These are phyloP conservation scores for Sphenostylis stenocarpa DNA, from an alignment of 306 rosid species.

Conservation along the genomic window DNA sequence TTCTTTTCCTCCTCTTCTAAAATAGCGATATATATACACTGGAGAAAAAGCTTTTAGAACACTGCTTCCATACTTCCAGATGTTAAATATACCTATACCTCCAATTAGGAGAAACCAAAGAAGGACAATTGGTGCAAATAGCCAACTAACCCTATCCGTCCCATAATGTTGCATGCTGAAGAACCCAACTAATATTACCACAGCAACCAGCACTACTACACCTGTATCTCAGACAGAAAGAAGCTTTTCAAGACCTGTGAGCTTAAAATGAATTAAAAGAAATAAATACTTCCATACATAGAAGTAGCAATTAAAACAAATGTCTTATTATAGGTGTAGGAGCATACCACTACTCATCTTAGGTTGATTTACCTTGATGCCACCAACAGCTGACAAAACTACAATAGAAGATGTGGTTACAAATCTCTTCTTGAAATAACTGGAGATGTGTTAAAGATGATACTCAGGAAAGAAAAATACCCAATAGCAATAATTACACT, in stretches of 20 bases:
- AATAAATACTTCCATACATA: background rate
- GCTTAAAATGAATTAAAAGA: slow-evolving; percentile 14
- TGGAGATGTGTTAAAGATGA: background rate
- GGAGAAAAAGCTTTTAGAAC: slow-evolving; percentile 90
- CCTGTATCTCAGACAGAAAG: slow-evolving; percentile 51
- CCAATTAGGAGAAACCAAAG: slow-evolving; percentile 95
- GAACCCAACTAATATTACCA: slow-evolving; percentile 73
- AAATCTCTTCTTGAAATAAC: slow-evolving; percentile 34
- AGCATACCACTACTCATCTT: slow-evolving; percentile 56
- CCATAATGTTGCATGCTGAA: slow-evolving; percentile 97
- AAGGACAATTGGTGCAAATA: slow-evolving; percentile 96
- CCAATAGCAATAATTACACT: background rate
- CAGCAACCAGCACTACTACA: slow-evolving; percentile 84
- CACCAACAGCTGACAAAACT: slow-evolving; percentile 97
- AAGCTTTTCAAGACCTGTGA: slow-evolving; percentile 28
- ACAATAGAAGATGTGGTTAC: slow-evolving; percentile 34
- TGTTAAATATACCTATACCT: slow-evolving; percentile 88
- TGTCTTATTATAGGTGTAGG: slow-evolving; percentile 30
- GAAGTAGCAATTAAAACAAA: slow-evolving; percentile 18
- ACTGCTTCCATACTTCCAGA: slow-evolving; percentile 70
- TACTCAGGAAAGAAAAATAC: background rate
- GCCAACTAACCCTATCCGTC: slow-evolving; percentile 98
- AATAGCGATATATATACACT: slow-evolving; percentile 72
- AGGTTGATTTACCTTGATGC: slow-evolving; percentile 89
- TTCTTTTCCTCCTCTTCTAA: slow-evolving; percentile 64